Evolutionary conservation across 495 filamentous ascomycete genomes (phyloP), one percentile per base, ranked within the genome.

Genomic region (Penicillium maclennaniae): DNA sequence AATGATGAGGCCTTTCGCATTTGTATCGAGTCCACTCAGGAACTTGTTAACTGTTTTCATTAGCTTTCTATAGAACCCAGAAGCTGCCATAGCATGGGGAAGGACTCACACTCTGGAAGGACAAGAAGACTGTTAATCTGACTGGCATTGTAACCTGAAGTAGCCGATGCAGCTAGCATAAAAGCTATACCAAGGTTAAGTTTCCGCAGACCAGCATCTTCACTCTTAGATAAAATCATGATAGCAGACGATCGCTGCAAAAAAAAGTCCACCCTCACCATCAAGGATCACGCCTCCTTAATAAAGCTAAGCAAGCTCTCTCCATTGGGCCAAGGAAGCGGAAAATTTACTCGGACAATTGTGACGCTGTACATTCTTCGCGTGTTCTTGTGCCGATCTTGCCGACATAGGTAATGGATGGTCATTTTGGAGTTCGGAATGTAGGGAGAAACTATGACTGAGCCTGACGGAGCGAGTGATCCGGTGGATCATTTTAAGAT

Each of bases 71-170:
- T 34, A 3, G 31, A 2, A 34, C 31, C 31, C 31, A 34, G 28
- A 14, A 12, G 31, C 8, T 34, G 31, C 31, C 10, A 14, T 1
- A 12, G 10, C 31, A 14, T 14, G 15, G 31, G 15, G 10, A 34
- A 14, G 14, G 31, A 37, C 58, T 55, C 51, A 67, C 63, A 67
- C 51, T 67, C 61, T 14, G 63, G 63, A 17, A 67, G 53, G 3
- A 67, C 63, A 4, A 64, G 53, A 7, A 67, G 43, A 26, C 63
- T 61, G 40, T 67, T 67, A 48, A 67, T 67, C 56, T 64, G 59
- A 39, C 63, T 67, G 26, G 61, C 58, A 54, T 60, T 64, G 28
- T 64, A 67, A 34, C 63, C 63, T 6, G 63, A 50, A 0, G 61
- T 64, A 41, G 63, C 63, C 6, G 63, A 64, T 19, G 63, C 61